Evolutionary conservation across 2,329 filamentous ascomycete species (phyloP), one percentile per base, ranked within the genome.

Genomic region (Ambrosiella xylebori): DNA sequence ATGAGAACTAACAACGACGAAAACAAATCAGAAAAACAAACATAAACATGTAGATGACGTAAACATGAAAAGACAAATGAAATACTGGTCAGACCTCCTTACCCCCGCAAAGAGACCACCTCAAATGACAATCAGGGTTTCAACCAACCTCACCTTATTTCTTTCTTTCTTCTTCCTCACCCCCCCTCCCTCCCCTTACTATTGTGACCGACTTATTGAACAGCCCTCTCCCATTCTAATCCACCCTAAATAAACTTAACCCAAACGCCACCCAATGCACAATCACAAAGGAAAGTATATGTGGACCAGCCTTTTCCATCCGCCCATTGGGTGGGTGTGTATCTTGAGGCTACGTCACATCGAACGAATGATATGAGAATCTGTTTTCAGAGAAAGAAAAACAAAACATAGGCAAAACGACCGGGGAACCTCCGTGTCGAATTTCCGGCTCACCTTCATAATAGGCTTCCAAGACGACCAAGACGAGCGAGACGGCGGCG

Each of bases 401-500:
- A 40, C 37, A 55, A 54, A 54, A 11, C 17, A 54, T 19, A 19
- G 19, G 38, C 35, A 56, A 56, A 15, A 38, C 41, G n/a, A 45
- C 5, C 11, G 38, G 38, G 19, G 17, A 12, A 40, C 8, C 47
- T 36, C 17, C n/a, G 27, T 53, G 17, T 7, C 11, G 38, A 54
- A 40, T 7, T 54, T n/a, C 37, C 15, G 9, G 39, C 39, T 54
- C 52, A 54, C 52, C 45, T 45, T 59, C 53, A 55, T 15, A 59
- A 51, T 39, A 57, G 51, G n/a, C 56, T 36, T 6, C 51, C 52
- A 15, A 60, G 19, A n/a, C 59, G 59, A 37, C 51, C 52, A 15
- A 60, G 19, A n/a, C 59, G 59, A 37, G 59, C 38, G 27, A 60
- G 50, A 39, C 59, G 55, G 36, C 47, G 54, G 55, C 63, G 57